These are phyloP conservation scores for Trichoderma arundinaceum DNA, from an alignment of 2,329 filamentous ascomycete genomes.

Conservation along the genomic window DNA sequence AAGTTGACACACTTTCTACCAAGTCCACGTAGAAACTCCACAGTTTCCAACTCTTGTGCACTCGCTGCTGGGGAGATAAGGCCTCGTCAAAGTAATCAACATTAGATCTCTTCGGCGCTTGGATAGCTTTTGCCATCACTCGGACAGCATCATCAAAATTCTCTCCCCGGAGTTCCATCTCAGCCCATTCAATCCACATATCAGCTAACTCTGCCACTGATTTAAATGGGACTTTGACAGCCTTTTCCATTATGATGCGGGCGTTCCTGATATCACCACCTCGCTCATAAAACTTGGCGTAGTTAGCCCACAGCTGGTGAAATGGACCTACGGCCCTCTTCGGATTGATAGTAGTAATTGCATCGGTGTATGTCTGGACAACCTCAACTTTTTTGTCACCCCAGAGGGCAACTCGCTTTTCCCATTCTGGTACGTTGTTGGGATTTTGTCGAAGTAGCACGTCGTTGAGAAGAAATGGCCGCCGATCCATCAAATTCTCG, in stretches of 20 bases:
- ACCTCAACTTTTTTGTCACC: constrained; percentile 90
- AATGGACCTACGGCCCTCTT: constrained; percentile 95
- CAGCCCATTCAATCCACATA: constrained; percentile 99
- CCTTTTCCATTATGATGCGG: constrained; percentile 94
- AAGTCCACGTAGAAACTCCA: constrained; percentile 99
- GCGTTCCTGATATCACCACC: constrained; percentile 84
- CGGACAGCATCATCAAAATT: constrained; percentile 94
- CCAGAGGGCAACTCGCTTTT: constrained; percentile 95
- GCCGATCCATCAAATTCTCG: constrained; percentile 95
- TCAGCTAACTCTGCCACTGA: constrained; percentile 96
- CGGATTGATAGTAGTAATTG: constrained; percentile 89
- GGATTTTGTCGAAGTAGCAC: constrained; percentile 94
- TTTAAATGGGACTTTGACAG: constrained; percentile 96
- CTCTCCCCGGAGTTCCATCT: constrained; percentile 94
- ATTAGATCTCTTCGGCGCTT: constrained; percentile 94
- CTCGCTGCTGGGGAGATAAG: constrained; percentile 89
- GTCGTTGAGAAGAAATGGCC: constrained; percentile 95
- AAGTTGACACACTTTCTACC: constrained; percentile 87
- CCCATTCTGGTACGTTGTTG: constrained; percentile 95
- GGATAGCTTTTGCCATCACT: constrained; percentile 96
- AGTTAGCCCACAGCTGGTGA: constrained; percentile 94
- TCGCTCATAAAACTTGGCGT: constrained; percentile 94
- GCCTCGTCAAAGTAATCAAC: constrained; percentile 99
- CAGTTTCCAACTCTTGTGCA: constrained; percentile 99
- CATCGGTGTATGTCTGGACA: constrained; percentile 91